Evolutionary conservation across 208 protist species (phyloP).

Genomic region (Perkinsela sp.): DNA sequence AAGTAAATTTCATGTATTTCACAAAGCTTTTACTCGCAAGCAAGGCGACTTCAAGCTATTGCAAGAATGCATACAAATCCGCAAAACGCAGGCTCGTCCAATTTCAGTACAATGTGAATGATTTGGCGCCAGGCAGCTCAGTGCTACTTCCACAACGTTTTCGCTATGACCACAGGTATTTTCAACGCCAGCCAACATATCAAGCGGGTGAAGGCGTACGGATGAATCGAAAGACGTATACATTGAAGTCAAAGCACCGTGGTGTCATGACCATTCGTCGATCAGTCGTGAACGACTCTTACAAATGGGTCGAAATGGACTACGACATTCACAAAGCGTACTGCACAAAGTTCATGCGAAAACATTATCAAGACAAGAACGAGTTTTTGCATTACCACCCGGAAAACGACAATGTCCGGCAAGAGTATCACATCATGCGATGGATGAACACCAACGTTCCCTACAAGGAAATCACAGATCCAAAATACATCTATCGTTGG

Average conservation of each 20-base stretch:
- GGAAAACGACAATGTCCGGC: constrained; percentile 13
- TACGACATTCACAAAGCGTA: constrained; percentile 49
- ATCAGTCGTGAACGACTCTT: constrained; percentile 23
- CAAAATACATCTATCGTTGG: constrained; percentile 7
- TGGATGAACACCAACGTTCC: constrained; percentile 8
- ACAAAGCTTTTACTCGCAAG: neutral
- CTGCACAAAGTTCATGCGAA: constrained; percentile 19
- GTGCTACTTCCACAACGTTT: neutral
- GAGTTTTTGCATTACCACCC: constrained; percentile 14
- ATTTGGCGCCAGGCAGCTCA: neutral
- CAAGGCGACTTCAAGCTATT: neutral
- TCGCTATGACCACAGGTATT: neutral
- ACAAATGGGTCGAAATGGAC: constrained; percentile 51
- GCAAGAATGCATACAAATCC: neutral
- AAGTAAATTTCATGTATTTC: too few species aligned
- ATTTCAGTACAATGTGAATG: neutral
- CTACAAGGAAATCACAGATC: neutral
- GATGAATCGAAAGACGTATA: constrained; percentile 44
- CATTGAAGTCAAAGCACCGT: constrained; percentile 34
- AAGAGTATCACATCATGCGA: constrained; percentile 12
- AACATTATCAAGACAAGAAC: constrained; percentile 11
- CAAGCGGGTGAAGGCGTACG: constrained; percentile 22
- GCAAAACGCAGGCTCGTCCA: neutral
- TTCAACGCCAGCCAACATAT: neutral
- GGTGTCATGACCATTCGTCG: constrained; percentile 34